A percentile compares a stretch with the other conserved stretches of the same genome.
Conservation (phyloP, 1,139 yeast species). For the Waltiozyma sp. region DNA sequence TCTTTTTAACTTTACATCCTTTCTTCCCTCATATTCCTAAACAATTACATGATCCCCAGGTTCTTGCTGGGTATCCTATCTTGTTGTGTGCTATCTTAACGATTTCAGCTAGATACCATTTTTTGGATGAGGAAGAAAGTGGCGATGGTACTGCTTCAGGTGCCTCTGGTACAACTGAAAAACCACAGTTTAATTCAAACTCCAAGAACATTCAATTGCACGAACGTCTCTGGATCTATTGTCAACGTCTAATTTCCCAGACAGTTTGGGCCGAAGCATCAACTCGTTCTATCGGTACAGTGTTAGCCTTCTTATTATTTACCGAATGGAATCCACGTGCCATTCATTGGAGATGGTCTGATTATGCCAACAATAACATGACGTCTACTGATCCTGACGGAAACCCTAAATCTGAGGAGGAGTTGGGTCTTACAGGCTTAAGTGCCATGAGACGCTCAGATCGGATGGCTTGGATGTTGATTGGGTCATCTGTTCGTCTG, state of each 20-base stretch:
- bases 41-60: conserved; percentile 55
- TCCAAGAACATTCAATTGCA: conserved; percentile 51
- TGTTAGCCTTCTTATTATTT: conserved; percentile 72
- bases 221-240: conserved; percentile 72
- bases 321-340: conserved; percentile 96
- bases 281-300: conserved; percentile 78
- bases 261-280: conserved; percentile 95
- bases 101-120: conserved; percentile 64
- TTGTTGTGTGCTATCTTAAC: conserved; percentile 72
- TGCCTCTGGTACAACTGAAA: conserved; percentile 22
- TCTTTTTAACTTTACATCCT: conserved; percentile 76
- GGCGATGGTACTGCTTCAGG: conserved; percentile 16
- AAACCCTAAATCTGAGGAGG: conserved; percentile 27
- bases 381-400: conserved; percentile 4
- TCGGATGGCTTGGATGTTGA: conserved; percentile 89
- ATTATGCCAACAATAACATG: conserved; percentile 59
- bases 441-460: conserved; percentile 83
- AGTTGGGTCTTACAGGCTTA: conserved; percentile 50
- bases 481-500: conserved; percentile 75
- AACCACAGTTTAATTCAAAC: conserved; percentile 14
- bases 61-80: conserved; percentile 69
- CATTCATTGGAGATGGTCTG: conserved; percentile 81
- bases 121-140: not conserved
- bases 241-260: conserved; percentile 71
- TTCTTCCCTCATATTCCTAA: conserved; percentile 80